Percentiles rank a stretch among this genome's conserved stretches.
phyloP scores from a whole-genome alignment of 164 flowering plant genomes.

The Liquidambar formosana region DNA sequence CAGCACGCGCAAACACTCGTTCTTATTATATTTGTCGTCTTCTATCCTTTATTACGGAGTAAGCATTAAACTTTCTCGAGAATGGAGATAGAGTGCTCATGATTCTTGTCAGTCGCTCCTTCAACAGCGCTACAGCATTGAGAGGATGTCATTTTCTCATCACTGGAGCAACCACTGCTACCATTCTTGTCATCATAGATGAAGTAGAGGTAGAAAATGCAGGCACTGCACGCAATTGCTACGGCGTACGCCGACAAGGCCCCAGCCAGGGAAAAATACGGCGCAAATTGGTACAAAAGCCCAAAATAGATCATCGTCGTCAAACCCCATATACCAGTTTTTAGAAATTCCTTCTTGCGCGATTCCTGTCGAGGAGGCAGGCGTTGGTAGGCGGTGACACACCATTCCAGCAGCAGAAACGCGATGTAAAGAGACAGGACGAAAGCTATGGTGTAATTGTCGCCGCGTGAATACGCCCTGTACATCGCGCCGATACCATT shows the following conservation, averaged over 20 bases:
- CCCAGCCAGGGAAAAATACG: neutral
- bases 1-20: too few relatives aligned
- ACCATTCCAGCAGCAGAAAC: neutral
- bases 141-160: neutral
- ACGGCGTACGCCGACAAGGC: neutral
- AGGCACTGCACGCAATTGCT: neutral
- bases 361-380: conserved; percentile 5
- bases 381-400: neutral
- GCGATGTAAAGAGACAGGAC: conserved; percentile 3
- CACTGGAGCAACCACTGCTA: too few relatives aligned
- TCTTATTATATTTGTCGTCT: too few relatives aligned
- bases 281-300: conserved; percentile 2
- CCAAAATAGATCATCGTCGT: conserved; percentile 1
- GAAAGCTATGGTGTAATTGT: neutral
- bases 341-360: neutral
- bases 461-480: neutral
- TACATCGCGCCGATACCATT: neutral
- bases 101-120: too few relatives aligned
- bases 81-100: neutral
- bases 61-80: neutral
- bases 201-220: neutral
- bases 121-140: too few relatives aligned
- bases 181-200: neutral
- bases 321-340: neutral
- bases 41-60: neutral